Percentiles rank a stretch among this genome's conserved stretches.
phyloP scores from a whole-genome alignment of 208 protist genomes.

The Novymonas esmeraldas region DNA sequence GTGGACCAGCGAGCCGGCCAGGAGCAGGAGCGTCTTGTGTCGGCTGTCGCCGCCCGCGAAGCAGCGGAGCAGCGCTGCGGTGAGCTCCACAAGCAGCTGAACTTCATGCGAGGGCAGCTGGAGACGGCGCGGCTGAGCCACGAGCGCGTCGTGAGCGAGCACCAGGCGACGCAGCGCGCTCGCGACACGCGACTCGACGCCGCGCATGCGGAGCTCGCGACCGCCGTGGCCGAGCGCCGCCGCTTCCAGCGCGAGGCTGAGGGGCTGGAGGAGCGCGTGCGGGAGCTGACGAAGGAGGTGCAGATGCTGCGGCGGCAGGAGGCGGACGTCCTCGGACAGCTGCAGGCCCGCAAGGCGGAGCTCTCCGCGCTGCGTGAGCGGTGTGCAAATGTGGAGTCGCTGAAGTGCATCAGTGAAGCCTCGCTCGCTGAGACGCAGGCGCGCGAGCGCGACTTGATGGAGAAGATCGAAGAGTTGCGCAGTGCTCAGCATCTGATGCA shows the following conservation, averaged over 20 bases:
- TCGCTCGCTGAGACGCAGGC: conserved; percentile 64
- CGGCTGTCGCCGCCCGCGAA: conserved; percentile 32
- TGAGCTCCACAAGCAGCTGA: conserved; percentile 43
- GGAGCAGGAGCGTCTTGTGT: conserved; percentile 34
- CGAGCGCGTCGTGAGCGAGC: conserved; percentile 32
- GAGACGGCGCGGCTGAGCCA: conserved; percentile 32
- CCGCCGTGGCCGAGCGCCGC: conserved; percentile 30
- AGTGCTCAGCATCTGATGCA: conserved; percentile 87
- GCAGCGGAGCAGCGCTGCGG: conserved; percentile 28
- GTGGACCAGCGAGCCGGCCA: conserved; percentile 17
- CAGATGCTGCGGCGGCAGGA: conserved; percentile 48
- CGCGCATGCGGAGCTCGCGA: conserved; percentile 38
- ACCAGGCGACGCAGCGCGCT: conserved; percentile 31
- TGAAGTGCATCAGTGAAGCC: conserved; percentile 79
- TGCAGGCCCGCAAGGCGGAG: conserved; percentile 68
- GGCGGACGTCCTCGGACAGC: conserved; percentile 48
- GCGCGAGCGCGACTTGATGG: conserved; percentile 70
- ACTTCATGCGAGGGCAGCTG: conserved; percentile 38
- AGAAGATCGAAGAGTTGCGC: conserved; percentile 83
- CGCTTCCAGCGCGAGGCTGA: conserved; percentile 50
- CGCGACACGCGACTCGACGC: conserved; percentile 47
- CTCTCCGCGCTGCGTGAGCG: conserved; percentile 73
- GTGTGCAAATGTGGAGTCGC: conserved; percentile 82
- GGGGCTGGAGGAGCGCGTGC: conserved; percentile 35
- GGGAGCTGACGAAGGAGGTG: conserved; percentile 50